A percentile compares a stretch with the other conserved stretches of the same genome.
Conservation (phyloP, 805 yeast species). For the Millerago galiae region DNA sequence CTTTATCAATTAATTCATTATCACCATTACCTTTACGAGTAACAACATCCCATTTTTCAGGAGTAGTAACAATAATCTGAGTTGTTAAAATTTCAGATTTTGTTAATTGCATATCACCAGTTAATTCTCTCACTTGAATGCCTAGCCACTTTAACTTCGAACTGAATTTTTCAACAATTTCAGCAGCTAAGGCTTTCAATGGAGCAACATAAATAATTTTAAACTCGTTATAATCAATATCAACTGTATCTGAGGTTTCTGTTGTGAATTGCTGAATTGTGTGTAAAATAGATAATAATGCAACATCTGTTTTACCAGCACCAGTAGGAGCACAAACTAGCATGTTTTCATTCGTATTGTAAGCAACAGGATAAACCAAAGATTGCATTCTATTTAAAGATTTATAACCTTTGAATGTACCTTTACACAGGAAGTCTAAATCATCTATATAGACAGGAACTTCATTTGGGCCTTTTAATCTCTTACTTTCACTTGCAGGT, state of each 20-base stretch:
- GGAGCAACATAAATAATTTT: slow-evolving; percentile 93
- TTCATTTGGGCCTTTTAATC: slow-evolving; percentile 32
- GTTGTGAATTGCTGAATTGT: slow-evolving; percentile 67
- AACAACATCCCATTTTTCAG: slow-evolving; percentile 97
- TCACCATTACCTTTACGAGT: slow-evolving; percentile 92
- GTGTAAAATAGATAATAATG: slow-evolving; percentile 71
- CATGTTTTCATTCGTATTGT: slow-evolving; percentile 91
- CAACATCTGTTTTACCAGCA: slow-evolving; percentile 96
- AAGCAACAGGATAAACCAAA: slow-evolving; percentile 85
- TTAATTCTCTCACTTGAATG: slow-evolving; percentile 76
- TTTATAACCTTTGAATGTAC: slow-evolving; percentile 75
- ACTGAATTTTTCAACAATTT: slow-evolving; percentile 85
- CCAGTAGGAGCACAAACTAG: slow-evolving; percentile 96
- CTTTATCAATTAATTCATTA: slow-evolving; percentile 74
- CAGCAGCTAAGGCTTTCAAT: slow-evolving; percentile 90
- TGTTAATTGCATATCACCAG: slow-evolving; percentile 94
- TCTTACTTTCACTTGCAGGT: slow-evolving; percentile 58
- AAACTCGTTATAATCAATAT: slow-evolving; percentile 76
- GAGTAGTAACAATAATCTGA: slow-evolving; percentile 88
- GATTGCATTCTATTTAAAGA: slow-evolving; percentile 85
- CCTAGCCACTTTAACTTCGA: slow-evolving; percentile 79
- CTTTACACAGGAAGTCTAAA: slow-evolving; percentile 72
- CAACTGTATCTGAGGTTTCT: slow-evolving; percentile 45
- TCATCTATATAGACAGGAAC: slow-evolving; percentile 51
- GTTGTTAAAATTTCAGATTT: slow-evolving; percentile 73